Evolutionary conservation across 2,329 filamentous ascomycete genomes (phyloP).

Genomic region (Epichloe sp.): DNA sequence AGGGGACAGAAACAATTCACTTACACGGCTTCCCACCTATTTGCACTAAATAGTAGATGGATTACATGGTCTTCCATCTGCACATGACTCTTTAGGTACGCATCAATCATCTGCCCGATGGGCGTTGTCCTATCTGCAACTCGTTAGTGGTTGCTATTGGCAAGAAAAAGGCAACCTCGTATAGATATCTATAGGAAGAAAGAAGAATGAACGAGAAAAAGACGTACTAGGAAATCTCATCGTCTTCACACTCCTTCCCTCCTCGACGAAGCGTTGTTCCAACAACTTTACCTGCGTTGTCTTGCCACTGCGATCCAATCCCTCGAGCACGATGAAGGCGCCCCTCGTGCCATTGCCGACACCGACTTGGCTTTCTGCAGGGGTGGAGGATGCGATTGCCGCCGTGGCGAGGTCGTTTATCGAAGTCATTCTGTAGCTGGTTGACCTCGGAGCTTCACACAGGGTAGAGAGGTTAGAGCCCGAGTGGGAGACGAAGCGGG

Average conservation of each 20-base stretch:
- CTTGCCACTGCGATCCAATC: conserved; percentile 82
- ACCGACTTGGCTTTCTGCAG: background rate
- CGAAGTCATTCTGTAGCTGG: conserved; percentile 24
- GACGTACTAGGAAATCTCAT: conserved; percentile 45
- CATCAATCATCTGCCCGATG: conserved; percentile 78
- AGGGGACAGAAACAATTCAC: conserved; percentile 12
- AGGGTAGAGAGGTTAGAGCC: too few species aligned
- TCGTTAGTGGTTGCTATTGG: background rate
- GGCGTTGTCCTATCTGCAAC: conserved; percentile 61
- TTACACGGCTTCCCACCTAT: conserved; percentile 67
- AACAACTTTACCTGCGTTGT: conserved; percentile 75
- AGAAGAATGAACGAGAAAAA: background rate
- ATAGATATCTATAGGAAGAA: background rate
- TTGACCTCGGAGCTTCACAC: too few species aligned
- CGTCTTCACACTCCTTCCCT: conserved; percentile 34
- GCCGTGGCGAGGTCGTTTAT: conserved; percentile 37
- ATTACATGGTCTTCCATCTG: conserved; percentile 80
- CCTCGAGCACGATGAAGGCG: conserved; percentile 73
- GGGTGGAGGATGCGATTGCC: conserved; percentile 28
- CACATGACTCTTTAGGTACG: conserved; percentile 59
- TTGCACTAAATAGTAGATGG: conserved; percentile 81
- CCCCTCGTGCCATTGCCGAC: conserved; percentile 32
- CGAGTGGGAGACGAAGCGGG: too few species aligned
- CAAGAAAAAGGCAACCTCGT: background rate
- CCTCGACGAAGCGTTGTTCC: conserved; percentile 37